Base-by-base conservation (phyloP, 129 eudicot species). In the Helianthus tuberosus region DNA sequence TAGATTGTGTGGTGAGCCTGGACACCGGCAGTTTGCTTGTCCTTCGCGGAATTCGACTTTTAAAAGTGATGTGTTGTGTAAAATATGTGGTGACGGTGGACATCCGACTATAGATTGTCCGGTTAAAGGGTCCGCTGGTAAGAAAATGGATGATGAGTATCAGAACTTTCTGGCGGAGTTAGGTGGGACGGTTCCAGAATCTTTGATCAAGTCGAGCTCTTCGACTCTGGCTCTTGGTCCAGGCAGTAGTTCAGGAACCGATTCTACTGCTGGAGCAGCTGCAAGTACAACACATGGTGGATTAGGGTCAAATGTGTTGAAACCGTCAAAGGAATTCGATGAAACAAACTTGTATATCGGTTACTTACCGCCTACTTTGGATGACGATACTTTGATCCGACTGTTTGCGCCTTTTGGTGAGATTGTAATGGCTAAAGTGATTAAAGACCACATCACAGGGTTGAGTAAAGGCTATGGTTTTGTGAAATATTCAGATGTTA, bases 61-160 rank as follows among this genome's bases (percentile, higher is more conserved):
- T 59, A 91, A 91, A 84, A 91, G 97, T 68, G 97, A 89, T 61
- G 97, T 91, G 54, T 64, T 86, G 58, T 91, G 97, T 84, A 88
- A 83, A 66, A 86, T 91, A 48, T 91, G 97, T 74, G 97, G 97
- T 47, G 97, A 91, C 75, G 97, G 97, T 59, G 97, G 97, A 0
- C 97, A 91, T 67, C 97, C 96, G 0, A 91, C 97, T 17, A 91
- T 86, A 49, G 97, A 91, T 52, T 91, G 97, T 80, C 96, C 97
- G 0, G 90, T 91, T 29, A 91, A 91, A 86, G 90, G 78, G 62
- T 73, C 96, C 7, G 68, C 90, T 4, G 96, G 96, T 67, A 91
- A 91, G 90, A 91, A 91, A 52, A 91, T 91, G 96, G 97, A 91
- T 46, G 97, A 88, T 20, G 97, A 91, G 68, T 91, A 91, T 69